phyloP scores from a whole-genome alignment of 2,329 filamentous ascomycete species.

The Nemania serpens region DNA sequence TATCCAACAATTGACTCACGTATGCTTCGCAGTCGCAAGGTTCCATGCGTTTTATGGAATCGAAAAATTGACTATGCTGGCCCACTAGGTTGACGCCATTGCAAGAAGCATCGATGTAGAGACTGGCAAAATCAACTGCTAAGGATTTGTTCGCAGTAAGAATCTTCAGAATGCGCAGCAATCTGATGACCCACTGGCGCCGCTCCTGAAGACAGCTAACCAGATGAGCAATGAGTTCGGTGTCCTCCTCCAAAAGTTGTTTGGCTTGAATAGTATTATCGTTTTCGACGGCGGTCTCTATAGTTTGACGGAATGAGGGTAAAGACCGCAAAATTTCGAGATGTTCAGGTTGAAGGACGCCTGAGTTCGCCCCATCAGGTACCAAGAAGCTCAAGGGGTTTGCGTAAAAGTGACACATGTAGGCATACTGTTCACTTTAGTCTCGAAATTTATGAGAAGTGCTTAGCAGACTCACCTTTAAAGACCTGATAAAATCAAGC shows the following conservation, averaged over 20 bases:
- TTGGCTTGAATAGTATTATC: conserved; percentile 51
- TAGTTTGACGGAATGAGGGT: conserved; percentile 66
- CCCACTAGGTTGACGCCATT: conserved; percentile 57
- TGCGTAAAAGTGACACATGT: conserved; percentile 85
- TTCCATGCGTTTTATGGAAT: conserved; percentile 63
- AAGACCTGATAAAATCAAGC: conserved; percentile 69
- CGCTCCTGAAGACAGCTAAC: conserved; percentile 45
- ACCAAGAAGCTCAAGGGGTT: conserved; percentile 73
- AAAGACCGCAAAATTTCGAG: conserved; percentile 70
- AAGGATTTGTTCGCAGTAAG: conserved; percentile 43
- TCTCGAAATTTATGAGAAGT: not conserved
- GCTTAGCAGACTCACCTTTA: conserved; percentile 60
- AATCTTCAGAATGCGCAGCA: conserved; percentile 57
- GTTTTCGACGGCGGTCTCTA: conserved; percentile 54
- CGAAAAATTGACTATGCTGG: conserved; percentile 58
- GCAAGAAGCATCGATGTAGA: conserved; percentile 66
- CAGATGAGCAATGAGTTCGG: conserved; percentile 50
- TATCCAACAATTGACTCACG: conserved; percentile 48
- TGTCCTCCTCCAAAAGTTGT: conserved; percentile 64
- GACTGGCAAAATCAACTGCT: conserved; percentile 50
- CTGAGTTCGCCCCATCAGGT: conserved; percentile 40
- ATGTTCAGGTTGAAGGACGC: conserved; percentile 61
- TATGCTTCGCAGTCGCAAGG: conserved; percentile 54
- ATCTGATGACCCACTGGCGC: conserved; percentile 45
- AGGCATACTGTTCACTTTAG: conserved; percentile 65